phyloP scores from a whole-genome alignment of 2,329 filamentous ascomycete genomes.

The Lachnellula arida region DNA sequence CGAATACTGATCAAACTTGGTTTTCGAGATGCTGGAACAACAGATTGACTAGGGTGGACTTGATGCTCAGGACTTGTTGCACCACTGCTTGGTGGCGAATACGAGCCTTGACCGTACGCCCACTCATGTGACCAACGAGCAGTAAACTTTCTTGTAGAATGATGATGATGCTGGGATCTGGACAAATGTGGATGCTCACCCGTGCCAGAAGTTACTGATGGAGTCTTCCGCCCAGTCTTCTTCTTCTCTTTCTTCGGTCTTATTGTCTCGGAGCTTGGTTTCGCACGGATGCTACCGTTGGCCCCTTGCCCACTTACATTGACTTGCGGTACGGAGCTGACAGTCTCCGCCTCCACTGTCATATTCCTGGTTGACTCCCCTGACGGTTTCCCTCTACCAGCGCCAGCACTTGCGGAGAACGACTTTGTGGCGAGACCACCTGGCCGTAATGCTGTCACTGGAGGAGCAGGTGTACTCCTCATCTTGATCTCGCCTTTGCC shows the following conservation, averaged over 20 bases:
- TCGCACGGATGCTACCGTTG: constrained; percentile 72
- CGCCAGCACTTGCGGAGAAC: constrained; percentile 53
- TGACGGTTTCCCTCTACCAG: constrained; percentile 59
- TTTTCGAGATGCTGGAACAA: constrained; percentile 31
- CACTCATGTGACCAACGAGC: constrained; percentile 16
- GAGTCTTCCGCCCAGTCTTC: constrained; percentile 69
- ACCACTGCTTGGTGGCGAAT: constrained; percentile 18
- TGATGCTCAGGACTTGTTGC: constrained; percentile 23
- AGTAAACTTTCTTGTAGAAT: constrained; percentile 27
- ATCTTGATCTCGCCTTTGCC: constrained; percentile 45
- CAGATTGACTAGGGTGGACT: constrained; percentile 7
- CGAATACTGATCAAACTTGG: constrained; percentile 35
- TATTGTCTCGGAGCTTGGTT: constrained; percentile 93
- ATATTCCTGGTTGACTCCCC: constrained; percentile 80
- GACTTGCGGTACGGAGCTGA: constrained; percentile 83
- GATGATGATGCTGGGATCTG: constrained; percentile 36
- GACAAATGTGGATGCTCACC: constrained; percentile 51
- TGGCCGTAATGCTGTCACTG: constrained; percentile 44
- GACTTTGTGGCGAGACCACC: constrained; percentile 59
- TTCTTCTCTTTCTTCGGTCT: constrained; percentile 91
- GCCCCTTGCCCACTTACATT: constrained; percentile 66
- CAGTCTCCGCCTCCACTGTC: constrained; percentile 97
- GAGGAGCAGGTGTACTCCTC: constrained; percentile 33
- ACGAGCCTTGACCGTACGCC: constrained; percentile 27
- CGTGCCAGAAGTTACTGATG: constrained; percentile 64